These are phyloP conservation scores for Acrasis kona DNA, from an alignment of 78 protist genomes.

Conservation along the genomic window DNA sequence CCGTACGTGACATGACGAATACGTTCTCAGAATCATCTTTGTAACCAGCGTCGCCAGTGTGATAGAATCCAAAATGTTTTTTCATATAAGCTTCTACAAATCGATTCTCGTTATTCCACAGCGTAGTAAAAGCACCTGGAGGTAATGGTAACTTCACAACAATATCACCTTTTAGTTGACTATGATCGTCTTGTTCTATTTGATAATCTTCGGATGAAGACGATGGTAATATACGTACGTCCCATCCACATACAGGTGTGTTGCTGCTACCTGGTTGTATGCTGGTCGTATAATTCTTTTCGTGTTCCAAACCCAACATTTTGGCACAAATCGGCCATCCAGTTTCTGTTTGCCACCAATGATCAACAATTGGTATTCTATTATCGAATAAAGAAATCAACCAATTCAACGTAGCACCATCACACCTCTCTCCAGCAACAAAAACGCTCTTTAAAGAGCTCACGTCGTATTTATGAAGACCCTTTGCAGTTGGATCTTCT, in stretches of 20 bases:
- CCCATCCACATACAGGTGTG: conserved; percentile 47
- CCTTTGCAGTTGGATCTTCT: conserved; percentile 25
- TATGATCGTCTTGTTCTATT: no score
- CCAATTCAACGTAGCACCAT: conserved; percentile 12
- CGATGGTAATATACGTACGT: conserved; percentile 14
- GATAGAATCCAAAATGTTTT: conserved; percentile 28
- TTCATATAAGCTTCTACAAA: conserved; percentile 27
- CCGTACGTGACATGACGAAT: conserved; percentile 58
- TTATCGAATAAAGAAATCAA: not conserved
- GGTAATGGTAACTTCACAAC: conserved; percentile 53
- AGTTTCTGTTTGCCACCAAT: conserved; percentile 40
- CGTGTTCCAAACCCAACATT: conserved; percentile 3
- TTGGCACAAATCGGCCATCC: conserved; percentile 28
- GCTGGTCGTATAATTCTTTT: not conserved
- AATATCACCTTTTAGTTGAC: conserved; percentile 33
- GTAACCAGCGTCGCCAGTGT: conserved; percentile 64
- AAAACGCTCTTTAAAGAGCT: conserved; percentile 7
- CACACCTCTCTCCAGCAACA: conserved; percentile 30
- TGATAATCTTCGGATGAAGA: not conserved
- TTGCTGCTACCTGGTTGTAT: conserved; percentile 15
- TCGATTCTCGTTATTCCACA: conserved; percentile 40
- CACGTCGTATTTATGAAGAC: not conserved
- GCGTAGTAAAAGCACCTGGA: conserved; percentile 39
- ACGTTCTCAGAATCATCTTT: conserved; percentile 37
- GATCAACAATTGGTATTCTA: conserved; percentile 26